A percentile compares a stretch with the other conserved stretches of the same genome.
These are phyloP conservation scores for Raphanus sativus DNA, from an alignment of 345 rosid species.

Conservation along the genomic window DNA sequence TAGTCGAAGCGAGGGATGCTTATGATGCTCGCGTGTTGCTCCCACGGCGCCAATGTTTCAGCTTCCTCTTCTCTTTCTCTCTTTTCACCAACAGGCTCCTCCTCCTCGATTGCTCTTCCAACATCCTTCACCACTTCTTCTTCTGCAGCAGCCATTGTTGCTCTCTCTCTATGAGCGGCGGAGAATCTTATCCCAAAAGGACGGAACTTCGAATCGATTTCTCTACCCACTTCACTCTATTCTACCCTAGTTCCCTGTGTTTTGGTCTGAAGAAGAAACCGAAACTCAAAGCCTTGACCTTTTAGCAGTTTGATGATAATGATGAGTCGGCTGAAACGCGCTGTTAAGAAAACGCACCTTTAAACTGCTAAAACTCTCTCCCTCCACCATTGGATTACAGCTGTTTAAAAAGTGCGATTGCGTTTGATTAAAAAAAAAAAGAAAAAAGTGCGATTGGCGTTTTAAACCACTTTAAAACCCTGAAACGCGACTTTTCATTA, in stretches of 20 bases:
- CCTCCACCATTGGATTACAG: too few species aligned
- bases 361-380: neutral
- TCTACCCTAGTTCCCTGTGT: neutral
- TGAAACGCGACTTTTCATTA: constrained; percentile 18
- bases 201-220: neutral
- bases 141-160: constrained; percentile 27
- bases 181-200: neutral
- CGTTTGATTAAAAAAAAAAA: too few species aligned
- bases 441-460: constrained; percentile 19
- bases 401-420: too few species aligned
- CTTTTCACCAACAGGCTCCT: constrained; percentile 18
- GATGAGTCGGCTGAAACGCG: neutral
- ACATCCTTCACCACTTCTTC: constrained; percentile 8
- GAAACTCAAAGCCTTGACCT: constrained; percentile 9
- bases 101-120: constrained; percentile 23
- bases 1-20: constrained; percentile 92
- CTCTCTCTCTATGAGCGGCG: neutral
- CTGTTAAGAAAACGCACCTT: neutral
- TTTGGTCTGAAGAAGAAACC: neutral
- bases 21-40: constrained; percentile 73
- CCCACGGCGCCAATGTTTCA: constrained; percentile 70
- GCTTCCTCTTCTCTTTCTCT: constrained; percentile 33
- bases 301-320: neutral
- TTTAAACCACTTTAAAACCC: constrained; percentile 23
- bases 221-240: neutral